Evolutionary conservation across 2,329 filamentous ascomycete species (phyloP).

Genomic region (Trichophyton benhamiae): DNA sequence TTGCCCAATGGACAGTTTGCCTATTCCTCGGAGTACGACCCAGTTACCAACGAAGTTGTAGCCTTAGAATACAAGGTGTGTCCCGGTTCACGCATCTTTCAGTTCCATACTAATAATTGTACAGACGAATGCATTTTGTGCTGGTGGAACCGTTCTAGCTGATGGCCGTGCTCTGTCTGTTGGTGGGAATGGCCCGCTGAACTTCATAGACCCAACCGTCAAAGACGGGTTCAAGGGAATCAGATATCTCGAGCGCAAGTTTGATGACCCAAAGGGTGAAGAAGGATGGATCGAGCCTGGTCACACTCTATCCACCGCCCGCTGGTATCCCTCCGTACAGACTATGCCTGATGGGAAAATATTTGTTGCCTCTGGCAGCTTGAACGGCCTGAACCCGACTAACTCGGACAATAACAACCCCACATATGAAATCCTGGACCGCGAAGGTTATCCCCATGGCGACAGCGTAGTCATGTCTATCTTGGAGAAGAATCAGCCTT

Average conservation of each 20-base stretch:
- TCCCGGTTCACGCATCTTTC: not conserved
- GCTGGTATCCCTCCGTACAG: conserved; percentile 52
- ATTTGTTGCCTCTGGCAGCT: conserved; percentile 49
- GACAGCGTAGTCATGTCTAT: conserved; percentile 42
- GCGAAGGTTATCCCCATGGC: conserved; percentile 37
- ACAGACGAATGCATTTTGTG: conserved; percentile 49
- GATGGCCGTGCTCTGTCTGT: conserved; percentile 45
- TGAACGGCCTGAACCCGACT: conserved; percentile 46
- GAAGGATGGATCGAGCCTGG: conserved; percentile 46
- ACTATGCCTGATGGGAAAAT: conserved; percentile 45
- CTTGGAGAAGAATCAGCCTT: conserved; percentile 46
- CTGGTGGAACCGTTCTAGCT: conserved; percentile 46
- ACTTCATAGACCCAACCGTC: conserved; percentile 46
- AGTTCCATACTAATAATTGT: conserved; percentile 4
- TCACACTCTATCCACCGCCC: conserved; percentile 41
- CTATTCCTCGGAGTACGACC: conserved; percentile 50
- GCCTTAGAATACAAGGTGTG: conserved; percentile 36
- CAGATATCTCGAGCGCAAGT: conserved; percentile 41
- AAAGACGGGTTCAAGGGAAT: conserved; percentile 47
- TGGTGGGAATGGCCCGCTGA: conserved; percentile 46
- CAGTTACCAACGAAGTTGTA: conserved; percentile 35
- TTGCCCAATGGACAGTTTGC: conserved; percentile 44
- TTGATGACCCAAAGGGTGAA: conserved; percentile 33
- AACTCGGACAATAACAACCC: conserved; percentile 49
- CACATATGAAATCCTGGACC: conserved; percentile 48